Evolutionary conservation across 768 basidiomycete species (phyloP).

Genomic region (Dioszegia hungarica): DNA sequence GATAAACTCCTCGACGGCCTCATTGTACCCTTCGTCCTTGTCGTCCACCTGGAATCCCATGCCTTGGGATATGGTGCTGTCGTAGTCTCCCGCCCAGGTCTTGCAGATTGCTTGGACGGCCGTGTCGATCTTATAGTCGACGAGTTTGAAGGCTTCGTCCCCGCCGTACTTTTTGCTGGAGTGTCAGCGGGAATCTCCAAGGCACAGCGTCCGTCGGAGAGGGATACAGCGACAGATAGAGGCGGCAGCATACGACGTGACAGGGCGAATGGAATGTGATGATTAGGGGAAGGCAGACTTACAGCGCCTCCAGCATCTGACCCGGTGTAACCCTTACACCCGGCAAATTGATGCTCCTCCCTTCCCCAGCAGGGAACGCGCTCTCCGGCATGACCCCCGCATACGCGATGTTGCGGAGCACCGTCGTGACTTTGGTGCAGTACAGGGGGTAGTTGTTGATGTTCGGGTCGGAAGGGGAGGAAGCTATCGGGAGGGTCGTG

Average conservation of each 20-base stretch:
- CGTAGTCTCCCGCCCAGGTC: conserved; percentile 48
- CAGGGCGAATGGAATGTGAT: too few relatives aligned
- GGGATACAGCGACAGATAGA: background rate
- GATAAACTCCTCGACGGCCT: conserved; percentile 45
- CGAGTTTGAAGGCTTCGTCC: conserved; percentile 52
- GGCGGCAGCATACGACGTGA: too few relatives aligned
- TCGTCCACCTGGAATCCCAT: conserved; percentile 47
- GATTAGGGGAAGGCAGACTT: conserved; percentile 23
- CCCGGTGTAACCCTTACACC: conserved; percentile 60
- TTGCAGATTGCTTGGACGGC: conserved; percentile 43
- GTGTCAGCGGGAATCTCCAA: too few relatives aligned
- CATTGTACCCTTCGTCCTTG: conserved; percentile 38
- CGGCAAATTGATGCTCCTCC: conserved; percentile 58
- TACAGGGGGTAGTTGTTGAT: conserved; percentile 56
- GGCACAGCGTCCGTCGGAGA: too few relatives aligned
- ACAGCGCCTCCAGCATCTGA: conserved; percentile 58
- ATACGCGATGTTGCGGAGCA: conserved; percentile 57
- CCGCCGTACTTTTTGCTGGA: conserved; percentile 53
- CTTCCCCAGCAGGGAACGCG: conserved; percentile 49
- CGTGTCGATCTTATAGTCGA: conserved; percentile 46
- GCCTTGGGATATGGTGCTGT: conserved; percentile 20
- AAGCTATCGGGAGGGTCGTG: conserved; percentile 44
- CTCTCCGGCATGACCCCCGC: conserved; percentile 54
- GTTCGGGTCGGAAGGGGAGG: conserved; percentile 32
- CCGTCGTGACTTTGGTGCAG: conserved; percentile 56